Base-by-base conservation (phyloP, 768 basidiomycete genomes). In the Tulasnella sp. region DNA sequence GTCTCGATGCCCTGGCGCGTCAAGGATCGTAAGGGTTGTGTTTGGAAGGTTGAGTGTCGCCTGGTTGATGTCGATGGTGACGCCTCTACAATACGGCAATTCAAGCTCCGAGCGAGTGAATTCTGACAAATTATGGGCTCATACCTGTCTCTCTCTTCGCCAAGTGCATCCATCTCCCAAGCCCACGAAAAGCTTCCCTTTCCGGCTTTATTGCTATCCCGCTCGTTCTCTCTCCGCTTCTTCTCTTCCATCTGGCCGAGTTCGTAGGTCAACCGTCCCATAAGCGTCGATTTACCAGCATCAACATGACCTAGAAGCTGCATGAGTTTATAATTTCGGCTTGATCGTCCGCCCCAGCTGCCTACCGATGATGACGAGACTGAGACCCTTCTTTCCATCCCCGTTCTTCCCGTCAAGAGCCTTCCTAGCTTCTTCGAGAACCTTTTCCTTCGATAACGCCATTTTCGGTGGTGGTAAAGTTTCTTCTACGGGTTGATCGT, bases 171-270 rank as follows among this genome's bases (percentile, higher is more conserved):
- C 39, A 99, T 83, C 44, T 92, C 91, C 97, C 97, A 99, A 12
- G 97, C 97, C 90, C 95, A 98, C 72, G 91, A 93, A 77, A 99
- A 99, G 76, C 94, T 96, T 74, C 90, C 86, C 81, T 99, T 99
- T 0, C 97, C 97, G 1, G 88, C 87, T 79, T 91, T 95, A 73
- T 83, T 88, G 75, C 94, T 95, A 40, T 91, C 95, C 74, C 94
- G 83, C 80, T 98, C 95, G 77, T 96, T 98, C 14, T 89, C 87
- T 42, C 86, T 81, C 69, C 89, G 87, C 17, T 88, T 89, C 80
- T 92, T 94, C 77, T 98, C 95, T 74, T 91, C 90, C 65, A 98
- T 78, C 75, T 86, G 84, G 16, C 97, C 97, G 1, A 96, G 84
- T 75, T 98, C 97, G 79, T 98, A 98, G 67, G 98, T 77, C 73